Percentiles rank a stretch among this genome's conserved stretches.
Evolutionary conservation across 225 moss, liverwort and hornwort genomes (phyloP).

Genomic region (Polytrichum formosum): DNA sequence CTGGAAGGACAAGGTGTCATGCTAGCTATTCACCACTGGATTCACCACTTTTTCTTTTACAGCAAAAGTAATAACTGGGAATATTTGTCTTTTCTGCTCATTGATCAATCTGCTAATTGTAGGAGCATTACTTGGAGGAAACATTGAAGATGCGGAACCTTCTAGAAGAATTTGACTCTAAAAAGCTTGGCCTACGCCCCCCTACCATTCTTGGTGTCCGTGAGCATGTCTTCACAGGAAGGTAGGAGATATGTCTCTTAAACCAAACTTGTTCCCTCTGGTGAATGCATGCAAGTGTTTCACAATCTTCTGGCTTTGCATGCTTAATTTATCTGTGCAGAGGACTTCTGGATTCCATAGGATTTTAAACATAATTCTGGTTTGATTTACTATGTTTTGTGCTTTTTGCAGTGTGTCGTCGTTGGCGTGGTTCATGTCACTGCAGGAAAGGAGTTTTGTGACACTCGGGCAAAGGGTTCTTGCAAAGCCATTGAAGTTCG

Average conservation of each 20-base stretch:
- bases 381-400: constrained; percentile 4
- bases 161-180: constrained; percentile 60
- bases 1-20: no score
- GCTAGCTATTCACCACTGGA: no score
- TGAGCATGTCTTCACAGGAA: constrained; percentile 74
- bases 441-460: constrained; percentile 68
- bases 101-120: neutral
- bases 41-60: no score
- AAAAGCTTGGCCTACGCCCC: constrained; percentile 28
- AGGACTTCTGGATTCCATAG: no score
- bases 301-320: no score
- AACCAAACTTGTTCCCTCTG: neutral
- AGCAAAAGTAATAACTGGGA: no score
- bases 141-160: constrained; percentile 65
- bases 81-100: neutral
- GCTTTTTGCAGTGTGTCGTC: constrained; percentile 62
- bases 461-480: constrained; percentile 72
- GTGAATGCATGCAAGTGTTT: no score
- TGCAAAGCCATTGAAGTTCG: constrained; percentile 59
- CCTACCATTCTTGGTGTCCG: constrained; percentile 71
- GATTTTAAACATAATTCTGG: constrained; percentile 4
- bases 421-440: constrained; percentile 76
- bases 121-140: constrained; percentile 75
- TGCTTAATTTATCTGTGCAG: no score
- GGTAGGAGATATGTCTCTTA: constrained; percentile 27